phyloP scores from a whole-genome alignment of 73 alveolate genomes.

The Urostyla sp. region DNA sequence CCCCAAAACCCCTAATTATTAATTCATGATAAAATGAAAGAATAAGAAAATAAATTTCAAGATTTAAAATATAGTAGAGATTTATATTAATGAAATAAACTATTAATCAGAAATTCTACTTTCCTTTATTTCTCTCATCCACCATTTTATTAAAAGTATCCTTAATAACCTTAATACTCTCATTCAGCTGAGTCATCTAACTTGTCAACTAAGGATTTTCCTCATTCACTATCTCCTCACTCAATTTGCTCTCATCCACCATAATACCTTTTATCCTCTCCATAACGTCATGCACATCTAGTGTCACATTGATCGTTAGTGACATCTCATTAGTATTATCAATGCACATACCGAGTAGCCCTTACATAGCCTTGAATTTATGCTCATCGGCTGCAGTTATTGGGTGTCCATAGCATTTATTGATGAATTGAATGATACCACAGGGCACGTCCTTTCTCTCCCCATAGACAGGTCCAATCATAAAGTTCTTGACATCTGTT shows the following conservation, averaged over 20 bases:
- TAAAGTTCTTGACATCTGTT: slow-evolving; percentile 72
- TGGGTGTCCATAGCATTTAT: slow-evolving; percentile 46
- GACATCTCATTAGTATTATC: slow-evolving; percentile 75
- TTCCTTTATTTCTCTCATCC: slow-evolving; percentile 48
- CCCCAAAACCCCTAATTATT: neutral
- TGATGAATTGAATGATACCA: slow-evolving; percentile 72
- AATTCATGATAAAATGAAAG: too few species aligned
- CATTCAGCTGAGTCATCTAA: slow-evolving; percentile 25
- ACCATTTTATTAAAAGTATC: slow-evolving; percentile 45
- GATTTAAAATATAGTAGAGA: neutral
- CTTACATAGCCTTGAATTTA: slow-evolving; percentile 66
- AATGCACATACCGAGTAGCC: slow-evolving; percentile 76
- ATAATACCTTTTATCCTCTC: slow-evolving; percentile 46
- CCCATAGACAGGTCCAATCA: slow-evolving; percentile 78
- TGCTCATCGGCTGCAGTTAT: slow-evolving; percentile 54
- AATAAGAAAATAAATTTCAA: neutral
- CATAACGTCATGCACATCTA: slow-evolving; percentile 63
- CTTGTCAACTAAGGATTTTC: neutral
- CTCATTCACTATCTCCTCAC: slow-evolving; percentile 25
- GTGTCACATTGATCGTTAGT: slow-evolving; percentile 52
- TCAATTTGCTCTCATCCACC: slow-evolving; percentile 26
- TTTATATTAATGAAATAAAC: neutral
- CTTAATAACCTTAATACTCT: slow-evolving; percentile 30
- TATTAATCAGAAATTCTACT: slow-evolving; percentile 5
- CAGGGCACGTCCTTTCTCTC: slow-evolving; percentile 63